Evolutionary conservation across 148 eudicot genomes (phyloP).

Genomic region (Pouteria glomerata): DNA sequence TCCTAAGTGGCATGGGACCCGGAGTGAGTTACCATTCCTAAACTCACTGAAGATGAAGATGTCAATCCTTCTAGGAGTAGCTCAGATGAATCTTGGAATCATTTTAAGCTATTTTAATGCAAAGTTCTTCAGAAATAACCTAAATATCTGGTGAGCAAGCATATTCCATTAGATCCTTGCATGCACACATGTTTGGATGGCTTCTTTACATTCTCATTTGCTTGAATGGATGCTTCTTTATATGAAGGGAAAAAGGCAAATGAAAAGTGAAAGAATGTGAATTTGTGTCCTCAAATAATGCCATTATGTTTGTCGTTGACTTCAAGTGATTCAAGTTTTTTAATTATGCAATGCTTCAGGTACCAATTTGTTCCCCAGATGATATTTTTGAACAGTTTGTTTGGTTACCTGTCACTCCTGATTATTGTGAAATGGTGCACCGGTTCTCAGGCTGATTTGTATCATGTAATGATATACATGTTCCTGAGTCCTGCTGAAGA

Average conservation of each 20-base stretch:
- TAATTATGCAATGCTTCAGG: conserved; percentile 36
- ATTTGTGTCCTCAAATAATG: neutral
- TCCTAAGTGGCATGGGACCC: conserved; percentile 89
- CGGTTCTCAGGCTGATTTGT: conserved; percentile 83
- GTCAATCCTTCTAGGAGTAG: conserved; percentile 82
- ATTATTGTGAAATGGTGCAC: conserved; percentile 88
- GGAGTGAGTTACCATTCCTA: conserved; percentile 81
- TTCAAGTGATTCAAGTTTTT: conserved; percentile 3
- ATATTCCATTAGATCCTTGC: conserved; percentile 3
- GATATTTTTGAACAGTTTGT: conserved; percentile 79
- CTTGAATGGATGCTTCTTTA: neutral
- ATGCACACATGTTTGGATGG: neutral
- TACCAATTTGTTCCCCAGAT: conserved; percentile 83
- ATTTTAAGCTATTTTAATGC: conserved; percentile 68
- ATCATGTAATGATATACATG: conserved; percentile 90
- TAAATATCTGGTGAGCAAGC: conserved; percentile 63
- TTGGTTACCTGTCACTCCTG: conserved; percentile 84
- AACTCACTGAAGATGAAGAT: conserved; percentile 95
- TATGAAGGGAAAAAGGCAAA: neutral
- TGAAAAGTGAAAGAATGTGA: neutral
- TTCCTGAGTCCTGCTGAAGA: conserved; percentile 84
- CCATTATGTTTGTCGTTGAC: neutral
- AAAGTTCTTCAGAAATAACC: conserved; percentile 56
- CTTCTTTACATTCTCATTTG: neutral
- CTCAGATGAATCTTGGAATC: conserved; percentile 90